Base-by-base conservation (phyloP, 805 yeast species). In the Metschnikowia santaceciliae region DNA sequence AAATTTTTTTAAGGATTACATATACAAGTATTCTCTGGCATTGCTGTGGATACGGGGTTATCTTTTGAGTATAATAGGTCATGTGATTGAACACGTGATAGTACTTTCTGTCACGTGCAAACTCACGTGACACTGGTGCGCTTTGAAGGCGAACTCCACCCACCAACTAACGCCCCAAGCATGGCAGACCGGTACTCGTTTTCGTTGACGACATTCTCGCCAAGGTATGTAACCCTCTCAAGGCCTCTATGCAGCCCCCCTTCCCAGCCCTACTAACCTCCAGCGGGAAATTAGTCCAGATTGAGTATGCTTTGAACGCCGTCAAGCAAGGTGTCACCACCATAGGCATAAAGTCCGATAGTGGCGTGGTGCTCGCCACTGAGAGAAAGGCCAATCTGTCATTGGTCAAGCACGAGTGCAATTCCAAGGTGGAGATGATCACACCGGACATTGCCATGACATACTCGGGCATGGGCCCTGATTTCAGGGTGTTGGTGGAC, bases 131-230 rank as follows among this genome's bases (percentile, higher is more conserved):
- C 45, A 30, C 10, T 1, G 30, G 43, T 38, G 44, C 38, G 44
- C 22, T 32, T 39, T n/a, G 54, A 36, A 34, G 54, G 53, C 53
- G 38, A 50, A 50, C 39, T 17, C 19, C 48, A 19, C 32, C 32
- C 19, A 22, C 38, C 39, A 20, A 38, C 36, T 32, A 32, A 43
- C 42, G 13, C 42, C 22, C n/a, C 32, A 38, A 33, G 40, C 49
- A 94, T 94, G 98, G 96, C 99, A 53, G 99, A 94, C 71, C 84
- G 99, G 79, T 94, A 94, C 73, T 90, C 98, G 19, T 94, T 94
- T 68, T 94, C 99, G 22, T 80, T 94, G 55, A 94, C 99, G 23
- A 94, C 99, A 15, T 94, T 94, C 70, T 92, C 98, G 46, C 99
- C 99, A 65, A 88, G 87, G 91, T 86, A 79, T 59, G 86, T 77